A percentile compares a stretch with the other conserved stretches of the same genome.
Conservation (phyloP, 164 flowering plant genomes). For the Saururus chinensis region DNA sequence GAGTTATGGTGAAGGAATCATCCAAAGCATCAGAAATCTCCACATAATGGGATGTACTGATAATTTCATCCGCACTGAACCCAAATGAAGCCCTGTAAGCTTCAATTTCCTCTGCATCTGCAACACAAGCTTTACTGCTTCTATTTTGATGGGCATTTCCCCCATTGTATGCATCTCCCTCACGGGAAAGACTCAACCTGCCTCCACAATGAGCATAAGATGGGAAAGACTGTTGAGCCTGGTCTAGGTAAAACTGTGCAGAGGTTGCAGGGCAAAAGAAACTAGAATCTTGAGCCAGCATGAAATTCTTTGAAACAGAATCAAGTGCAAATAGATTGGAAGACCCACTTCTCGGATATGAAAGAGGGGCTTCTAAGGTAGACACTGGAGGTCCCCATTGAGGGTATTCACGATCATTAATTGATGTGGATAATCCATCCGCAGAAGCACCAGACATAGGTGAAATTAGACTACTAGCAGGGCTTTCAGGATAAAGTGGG, state of each 20-base stretch:
- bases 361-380: conserved; percentile 28
- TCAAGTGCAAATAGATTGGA: conserved; percentile 44
- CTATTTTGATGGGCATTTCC: conserved; percentile 58
- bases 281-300: conserved; percentile 57
- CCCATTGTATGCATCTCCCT: conserved; percentile 51
- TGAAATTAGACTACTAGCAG: conserved; percentile 69
- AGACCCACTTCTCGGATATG: conserved; percentile 37
- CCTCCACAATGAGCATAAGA: conserved; percentile 70
- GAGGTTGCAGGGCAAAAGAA: conserved; percentile 95
- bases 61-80: conserved; percentile 95
- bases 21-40: conserved; percentile 73
- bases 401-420: conserved; percentile 48
- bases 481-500: conserved; percentile 82
- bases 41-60: conserved; percentile 64
- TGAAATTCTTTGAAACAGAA: conserved; percentile 24
- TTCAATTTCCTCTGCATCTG: conserved; percentile 86
- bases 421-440: conserved; percentile 53
- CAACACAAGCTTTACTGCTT: conserved; percentile 45
- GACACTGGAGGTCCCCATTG: conserved; percentile 56
- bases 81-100: conserved; percentile 98
- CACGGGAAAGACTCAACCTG: conserved; percentile 74
- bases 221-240: conserved; percentile 37
- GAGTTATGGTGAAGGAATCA: conserved; percentile 63
- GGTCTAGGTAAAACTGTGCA: conserved; percentile 86
- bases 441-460: conserved; percentile 60